Conservation (phyloP, 345 rosid genomes). For the Sisymbrium altissimum region DNA sequence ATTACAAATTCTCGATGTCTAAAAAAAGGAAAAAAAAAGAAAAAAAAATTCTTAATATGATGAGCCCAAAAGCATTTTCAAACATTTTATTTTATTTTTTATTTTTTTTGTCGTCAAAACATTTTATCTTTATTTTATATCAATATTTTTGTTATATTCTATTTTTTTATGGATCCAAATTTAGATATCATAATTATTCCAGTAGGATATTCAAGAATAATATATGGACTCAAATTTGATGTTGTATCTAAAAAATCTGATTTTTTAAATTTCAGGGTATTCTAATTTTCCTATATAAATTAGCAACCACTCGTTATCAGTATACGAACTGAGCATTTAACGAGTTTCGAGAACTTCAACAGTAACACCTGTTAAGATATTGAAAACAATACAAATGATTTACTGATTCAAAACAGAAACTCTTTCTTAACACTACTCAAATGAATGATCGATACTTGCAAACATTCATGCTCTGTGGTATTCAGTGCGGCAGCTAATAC, state of each 20-base stretch:
- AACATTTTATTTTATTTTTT: too few species aligned
- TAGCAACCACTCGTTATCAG: neutral
- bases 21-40: too few species aligned
- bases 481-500: neutral
- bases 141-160: too few species aligned
- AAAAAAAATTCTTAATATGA: too few species aligned
- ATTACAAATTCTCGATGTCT: too few species aligned
- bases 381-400: neutral
- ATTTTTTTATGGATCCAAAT: too few species aligned
- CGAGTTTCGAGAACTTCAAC: neutral
- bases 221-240: neutral
- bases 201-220: neutral
- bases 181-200: neutral
- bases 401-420: neutral
- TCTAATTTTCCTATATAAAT: neutral
- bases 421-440: neutral
- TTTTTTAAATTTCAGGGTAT: neutral
- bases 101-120: too few species aligned
- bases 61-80: too few species aligned
- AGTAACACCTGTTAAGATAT: neutral
- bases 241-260: neutral
- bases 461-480: neutral
- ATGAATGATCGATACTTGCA: neutral
- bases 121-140: too few species aligned
- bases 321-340: neutral